Percentiles rank a stretch among this genome's conserved stretches.
These are phyloP conservation scores for Lanmaoa rubissima DNA, from an alignment of 768 basidiomycete species.

Conservation along the genomic window DNA sequence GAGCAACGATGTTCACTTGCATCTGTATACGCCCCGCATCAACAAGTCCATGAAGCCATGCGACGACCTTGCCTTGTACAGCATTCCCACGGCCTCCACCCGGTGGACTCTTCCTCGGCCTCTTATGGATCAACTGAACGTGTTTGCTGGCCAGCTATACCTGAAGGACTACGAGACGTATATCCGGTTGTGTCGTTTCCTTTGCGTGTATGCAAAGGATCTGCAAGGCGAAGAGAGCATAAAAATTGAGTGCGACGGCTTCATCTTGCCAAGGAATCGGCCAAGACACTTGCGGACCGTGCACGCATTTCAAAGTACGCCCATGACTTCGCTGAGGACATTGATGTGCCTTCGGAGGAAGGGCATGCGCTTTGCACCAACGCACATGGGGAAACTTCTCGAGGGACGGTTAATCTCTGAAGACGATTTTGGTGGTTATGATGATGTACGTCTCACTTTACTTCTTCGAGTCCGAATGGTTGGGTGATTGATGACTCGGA, in stretches of 20 bases:
- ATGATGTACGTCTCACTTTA: neutral
- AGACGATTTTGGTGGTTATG: slow-evolving; percentile 1
- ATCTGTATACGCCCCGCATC: slow-evolving; percentile 42
- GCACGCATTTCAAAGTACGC: slow-evolving; percentile 36
- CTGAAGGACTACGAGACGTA: slow-evolving; percentile 29
- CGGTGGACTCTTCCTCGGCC: neutral
- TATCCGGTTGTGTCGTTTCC: slow-evolving; percentile 24
- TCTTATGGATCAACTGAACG: slow-evolving; percentile 24
- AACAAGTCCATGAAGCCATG: slow-evolving; percentile 34
- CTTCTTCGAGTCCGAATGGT: neutral
- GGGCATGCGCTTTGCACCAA: slow-evolving; percentile 35
- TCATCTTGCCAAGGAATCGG: slow-evolving; percentile 18
- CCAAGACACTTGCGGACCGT: neutral
- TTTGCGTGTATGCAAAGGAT: slow-evolving; percentile 26
- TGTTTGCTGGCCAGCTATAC: slow-evolving; percentile 35
- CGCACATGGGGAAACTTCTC: slow-evolving; percentile 44
- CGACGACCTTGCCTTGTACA: slow-evolving; percentile 31
- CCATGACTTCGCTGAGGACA: slow-evolving; percentile 27
- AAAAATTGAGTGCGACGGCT: slow-evolving; percentile 18
- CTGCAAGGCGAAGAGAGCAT: slow-evolving; percentile 3
- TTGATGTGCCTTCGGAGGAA: slow-evolving; percentile 36
- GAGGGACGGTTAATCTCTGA: slow-evolving; percentile 23
- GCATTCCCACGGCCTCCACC: neutral
- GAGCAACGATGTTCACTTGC: slow-evolving; percentile 35
- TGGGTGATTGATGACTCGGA: neutral